These are phyloP conservation scores for Candida berthetii DNA, from an alignment of 805 yeast genomes.

Conservation along the genomic window DNA sequence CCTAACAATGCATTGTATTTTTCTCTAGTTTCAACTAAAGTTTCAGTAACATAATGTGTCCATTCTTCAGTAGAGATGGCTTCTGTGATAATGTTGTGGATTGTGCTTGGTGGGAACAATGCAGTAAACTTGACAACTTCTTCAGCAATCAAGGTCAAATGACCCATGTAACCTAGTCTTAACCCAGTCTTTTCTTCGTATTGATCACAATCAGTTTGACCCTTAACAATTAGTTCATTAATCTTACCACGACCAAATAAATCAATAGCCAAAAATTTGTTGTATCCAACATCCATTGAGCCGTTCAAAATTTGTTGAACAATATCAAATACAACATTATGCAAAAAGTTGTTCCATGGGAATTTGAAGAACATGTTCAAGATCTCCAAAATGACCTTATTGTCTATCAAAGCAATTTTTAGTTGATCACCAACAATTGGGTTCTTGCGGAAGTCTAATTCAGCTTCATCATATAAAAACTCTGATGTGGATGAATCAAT, in stretches of 20 bases:
- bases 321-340: conserved; percentile 94
- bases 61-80: conserved; percentile 46
- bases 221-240: conserved; percentile 51
- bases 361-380: conserved; percentile 69
- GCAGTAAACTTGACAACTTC: conserved; percentile 83
- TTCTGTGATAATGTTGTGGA: conserved; percentile 26
- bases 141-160: conserved; percentile 85
- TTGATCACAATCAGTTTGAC: conserved; percentile 52
- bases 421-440: conserved; percentile 85
- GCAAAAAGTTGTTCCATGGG: conserved; percentile 97
- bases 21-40: conserved; percentile 83
- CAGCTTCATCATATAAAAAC: conserved; percentile 30
- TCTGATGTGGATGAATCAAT: conserved; percentile 19
- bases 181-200: conserved; percentile 55
- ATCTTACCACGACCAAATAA: conserved; percentile 60
- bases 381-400: conserved; percentile 60
- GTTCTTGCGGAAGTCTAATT: conserved; percentile 37
- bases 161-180: conserved; percentile 96
- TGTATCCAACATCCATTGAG: conserved; percentile 76
- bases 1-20: conserved; percentile 93
- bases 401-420: conserved; percentile 77
- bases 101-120: conserved; percentile 17
- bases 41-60: conserved; percentile 78
- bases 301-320: conserved; percentile 94
- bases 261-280: conserved; percentile 69